Evolutionary conservation across 768 basidiomycete genomes (phyloP), one percentile per base, ranked within the genome.

Genomic region (Epithele typhae): DNA sequence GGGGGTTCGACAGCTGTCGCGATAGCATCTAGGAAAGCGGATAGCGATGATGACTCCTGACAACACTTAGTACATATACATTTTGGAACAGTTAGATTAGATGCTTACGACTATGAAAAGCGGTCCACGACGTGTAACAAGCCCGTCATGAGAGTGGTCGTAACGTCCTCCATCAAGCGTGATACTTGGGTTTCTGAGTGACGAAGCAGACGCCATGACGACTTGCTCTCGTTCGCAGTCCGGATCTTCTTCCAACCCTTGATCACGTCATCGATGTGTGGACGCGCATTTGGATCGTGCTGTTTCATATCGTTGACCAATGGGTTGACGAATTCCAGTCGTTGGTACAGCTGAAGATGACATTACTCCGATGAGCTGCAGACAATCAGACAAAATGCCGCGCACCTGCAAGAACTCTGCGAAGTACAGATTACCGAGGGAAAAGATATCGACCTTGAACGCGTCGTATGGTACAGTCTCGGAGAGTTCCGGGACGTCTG

Each of bases 361-460:
- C 8, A 3, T 23, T 40, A 17, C 22, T n/a, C 27, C 27, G 27
- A 30, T 30, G 27, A 30, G 27, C 7, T 7, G 14, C 27, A 15
- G 10, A 34, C 4, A 14, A 21, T 9, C 24, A 18, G 27, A 3
- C n/a, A 32, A 19, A 14, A 15, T 21, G 19, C 6, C 3, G 39
- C 49, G 25, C 11, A 57, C 59, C 37, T 50, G 35, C 0, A 48
- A 35, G 15, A 59, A 52, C 10, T 57, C 48, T 25, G 53, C 53
- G 23, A 47, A 39, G 37, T 49, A 62, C 1, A 63, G 17, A 42
- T 60, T 55, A 2, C 63, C 62, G 7, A 63, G 45, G 9, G 53
- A 50, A 39, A 52, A 64, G 2, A 62, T 58, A 22, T 63, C 63
- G 30, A 55, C 49, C 38, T 59, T 57, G 49, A 52, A 60, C 1